These are phyloP conservation scores for Paramicrosporidium saccamoebae DNA, from an alignment of 371 early-diverging fungal genomes.

Conservation along the genomic window DNA sequence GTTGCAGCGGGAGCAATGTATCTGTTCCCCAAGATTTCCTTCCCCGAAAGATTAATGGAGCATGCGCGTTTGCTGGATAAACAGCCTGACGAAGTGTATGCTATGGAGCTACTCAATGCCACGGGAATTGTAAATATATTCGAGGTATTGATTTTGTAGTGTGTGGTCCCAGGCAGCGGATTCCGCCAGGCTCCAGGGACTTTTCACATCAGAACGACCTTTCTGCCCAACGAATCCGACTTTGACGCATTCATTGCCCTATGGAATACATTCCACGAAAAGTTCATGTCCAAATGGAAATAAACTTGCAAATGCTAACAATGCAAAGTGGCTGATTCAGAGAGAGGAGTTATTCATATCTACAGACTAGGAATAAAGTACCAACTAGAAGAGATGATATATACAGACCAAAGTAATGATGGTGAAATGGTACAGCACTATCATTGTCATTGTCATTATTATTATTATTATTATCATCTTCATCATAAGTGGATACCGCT, in stretches of 20 bases:
- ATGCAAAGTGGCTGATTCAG: too few species aligned
- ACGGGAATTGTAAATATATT: conserved; percentile 41
- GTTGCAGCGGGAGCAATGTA: conserved; percentile 81
- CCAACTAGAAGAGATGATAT: too few species aligned
- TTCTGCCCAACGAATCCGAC: conserved; percentile 62
- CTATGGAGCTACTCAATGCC: conserved; percentile 49
- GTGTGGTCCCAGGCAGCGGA: conserved; percentile 54
- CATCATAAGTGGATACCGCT: too few species aligned
- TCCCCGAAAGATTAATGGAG: conserved; percentile 33
- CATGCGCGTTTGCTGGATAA: conserved; percentile 23
- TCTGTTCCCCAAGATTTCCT: conserved; percentile 44
- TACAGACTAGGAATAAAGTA: too few species aligned
- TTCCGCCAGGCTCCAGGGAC: conserved; percentile 67
- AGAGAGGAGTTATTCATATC: too few species aligned
- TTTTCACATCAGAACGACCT: conserved; percentile 80
- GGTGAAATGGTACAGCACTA: too few species aligned
- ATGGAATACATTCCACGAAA: conserved; percentile 34
- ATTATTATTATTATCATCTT: too few species aligned
- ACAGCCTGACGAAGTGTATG: conserved; percentile 52
- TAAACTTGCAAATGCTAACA: too few species aligned
- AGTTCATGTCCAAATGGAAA: conserved; percentile 45
- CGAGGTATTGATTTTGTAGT: conserved; percentile 5
- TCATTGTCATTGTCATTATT: too few species aligned
- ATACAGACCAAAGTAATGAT: too few species aligned
- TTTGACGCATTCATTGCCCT: conserved; percentile 50